Base-by-base conservation (phyloP, 1,284 basidiomycete genomes). In the Coriolopsis trogii region DNA sequence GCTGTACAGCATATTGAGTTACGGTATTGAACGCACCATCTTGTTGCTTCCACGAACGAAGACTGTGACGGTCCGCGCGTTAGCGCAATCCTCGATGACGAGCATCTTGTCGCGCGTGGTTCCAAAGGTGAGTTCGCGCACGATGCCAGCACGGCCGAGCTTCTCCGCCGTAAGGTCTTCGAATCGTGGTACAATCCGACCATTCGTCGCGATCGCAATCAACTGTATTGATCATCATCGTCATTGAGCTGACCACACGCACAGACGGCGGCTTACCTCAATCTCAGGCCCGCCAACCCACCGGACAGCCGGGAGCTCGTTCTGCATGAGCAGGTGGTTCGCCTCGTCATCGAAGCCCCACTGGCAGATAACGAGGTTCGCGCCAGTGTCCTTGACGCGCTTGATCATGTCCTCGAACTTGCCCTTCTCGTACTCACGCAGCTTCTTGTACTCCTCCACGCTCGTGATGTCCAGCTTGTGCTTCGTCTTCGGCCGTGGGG, bases 291-390 rank as follows among this genome's bases (percentile, higher is more conserved):
- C 97, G 56, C 96, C 96, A 50, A 99, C 96, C 96, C 97, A 99
- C 68, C 96, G 83, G 21, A 99, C 96, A n/a, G 96, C 93, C 36
- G 96, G 97, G 37, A 99, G 78, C 13, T 95, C 91, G 68, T 98
- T 98, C 76, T 98, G 95, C 88, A 99, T 93, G 62, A 99, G 74
- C 66, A 99, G 66, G 70, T 99, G 96, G 70, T 99, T 99, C 50
- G 96, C 96, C 76, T 99, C 96, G 70, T 99, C 97, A 67, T 99
- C 96, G 69, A 99, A 99, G 58, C 96, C 96, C 96, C 96, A 99
- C 71, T 99, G 97, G 73, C 96, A 99, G 64, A 99, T 97, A 62
- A 99, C 96, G 52, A 99, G 75, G 73, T 99, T 99, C 23, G 97
- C 95, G 26, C 97, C 96, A n/a, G 94, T 91, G 66, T 98, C 91